Base-by-base conservation (phyloP, 768 basidiomycete species). In the Lactifluus subvellereus region DNA sequence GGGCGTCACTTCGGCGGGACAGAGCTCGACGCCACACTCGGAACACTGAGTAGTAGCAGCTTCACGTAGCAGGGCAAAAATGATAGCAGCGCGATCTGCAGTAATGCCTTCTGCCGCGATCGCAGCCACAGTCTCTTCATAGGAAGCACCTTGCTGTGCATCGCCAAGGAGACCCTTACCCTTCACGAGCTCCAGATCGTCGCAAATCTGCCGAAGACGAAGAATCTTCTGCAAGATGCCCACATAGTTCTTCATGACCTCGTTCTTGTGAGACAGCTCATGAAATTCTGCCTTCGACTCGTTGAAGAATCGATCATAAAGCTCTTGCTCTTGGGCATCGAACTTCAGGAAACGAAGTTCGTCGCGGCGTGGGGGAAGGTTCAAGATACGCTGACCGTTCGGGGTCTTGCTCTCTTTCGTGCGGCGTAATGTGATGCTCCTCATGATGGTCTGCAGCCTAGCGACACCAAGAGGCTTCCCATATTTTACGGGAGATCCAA, bases 211-310 rank as follows among this genome's bases (percentile, higher is more conserved):
- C 58, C 97, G 89, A 51, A 99, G 81, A 27, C 95, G 91, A 57
- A 99, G 79, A 61, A 98, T 91, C 79, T 95, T 94, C 75, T 98
- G 96, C 68, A 99, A 75, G 69, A 99, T 96, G 59, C 94, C 93
- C 67, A 97, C 97, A 71, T 96, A 97, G 72, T 97, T 98, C 82
- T 97, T 97, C 88, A 95, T 91, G 57, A 97, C 88, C 73, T 94
- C 89, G 69, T 95, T 93, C 74, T 89, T 91, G 74, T 86, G 80
- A 35, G 89, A 85, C 67, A 98, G 79, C 71, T 91, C 86, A 64
- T 84, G 85, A 73, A 98, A 98, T 75, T 95, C 91, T 52, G 91
- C 89, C 76, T 94, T 94, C 59, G 91, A 94, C 71, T 92, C 91
- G 60, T 80, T 80, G 77, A 92, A 95, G 74, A 94, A 94, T 57